These are phyloP conservation scores for Draba incana DNA, from an alignment of 345 rosid species.

Conservation along the genomic window DNA sequence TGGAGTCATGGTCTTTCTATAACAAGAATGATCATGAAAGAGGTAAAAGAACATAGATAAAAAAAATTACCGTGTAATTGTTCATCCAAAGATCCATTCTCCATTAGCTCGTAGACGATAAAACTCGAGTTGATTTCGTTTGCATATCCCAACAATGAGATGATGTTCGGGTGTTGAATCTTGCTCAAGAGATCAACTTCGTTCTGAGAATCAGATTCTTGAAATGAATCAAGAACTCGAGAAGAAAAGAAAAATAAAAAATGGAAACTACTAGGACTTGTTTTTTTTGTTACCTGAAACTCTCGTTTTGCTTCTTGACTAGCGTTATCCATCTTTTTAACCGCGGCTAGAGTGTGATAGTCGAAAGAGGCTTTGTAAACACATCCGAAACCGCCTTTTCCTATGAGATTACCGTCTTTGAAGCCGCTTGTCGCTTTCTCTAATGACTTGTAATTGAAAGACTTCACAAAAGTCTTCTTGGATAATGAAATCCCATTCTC, in stretches of 20 bases:
- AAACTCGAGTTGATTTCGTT: conserved; percentile 56
- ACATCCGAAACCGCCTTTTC: conserved; percentile 85
- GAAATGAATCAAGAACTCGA: not conserved
- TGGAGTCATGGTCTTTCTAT: not conserved
- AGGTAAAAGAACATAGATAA: too few relatives aligned
- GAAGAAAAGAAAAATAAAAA: not conserved
- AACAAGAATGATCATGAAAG: conserved; percentile 8
- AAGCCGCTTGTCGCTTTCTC: conserved; percentile 78
- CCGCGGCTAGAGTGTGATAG: conserved; percentile 59
- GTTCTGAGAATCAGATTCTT: conserved; percentile 55
- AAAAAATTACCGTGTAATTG: conserved; percentile 70
- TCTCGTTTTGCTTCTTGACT: conserved; percentile 73
- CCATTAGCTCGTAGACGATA: conserved; percentile 90
- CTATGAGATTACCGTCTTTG: conserved; percentile 65
- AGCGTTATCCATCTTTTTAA: conserved; percentile 72
- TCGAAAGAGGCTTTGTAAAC: conserved; percentile 80
- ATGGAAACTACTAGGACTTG: not conserved
- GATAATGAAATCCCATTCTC: conserved; percentile 52
- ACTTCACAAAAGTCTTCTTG: conserved; percentile 48
- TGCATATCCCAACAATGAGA: conserved; percentile 77
- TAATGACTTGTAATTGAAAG: conserved; percentile 58
- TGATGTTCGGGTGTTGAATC: conserved; percentile 74
- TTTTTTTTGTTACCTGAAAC: conserved; percentile 64
- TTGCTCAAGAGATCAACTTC: conserved; percentile 79
- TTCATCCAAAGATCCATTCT: conserved; percentile 80